Evolutionary conservation across 768 basidiomycete genomes (phyloP).

Genomic region (Termitomyces sp.): DNA sequence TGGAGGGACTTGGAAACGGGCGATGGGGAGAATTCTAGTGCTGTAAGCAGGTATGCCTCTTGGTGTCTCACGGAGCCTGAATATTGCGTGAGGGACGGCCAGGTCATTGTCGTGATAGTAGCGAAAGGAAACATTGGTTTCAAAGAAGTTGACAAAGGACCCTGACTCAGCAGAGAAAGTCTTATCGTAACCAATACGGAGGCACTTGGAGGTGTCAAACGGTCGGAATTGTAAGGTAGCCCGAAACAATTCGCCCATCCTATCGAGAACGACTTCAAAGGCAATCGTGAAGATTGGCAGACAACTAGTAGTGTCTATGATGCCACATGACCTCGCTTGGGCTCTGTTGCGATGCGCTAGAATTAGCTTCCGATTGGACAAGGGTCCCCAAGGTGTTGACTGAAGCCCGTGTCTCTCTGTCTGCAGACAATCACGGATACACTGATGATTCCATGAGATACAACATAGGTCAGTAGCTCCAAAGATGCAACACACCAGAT

Average conservation of each 20-base stretch:
- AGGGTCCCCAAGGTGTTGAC: not conserved
- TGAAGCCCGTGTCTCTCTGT: not conserved
- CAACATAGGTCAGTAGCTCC: not conserved
- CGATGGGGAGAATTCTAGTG: not conserved
- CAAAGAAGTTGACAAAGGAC: not conserved
- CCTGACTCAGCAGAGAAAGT: not conserved
- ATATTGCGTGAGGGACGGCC: not conserved
- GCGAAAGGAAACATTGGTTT: conserved; percentile 2
- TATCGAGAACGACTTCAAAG: not conserved
- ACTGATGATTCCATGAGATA: not conserved
- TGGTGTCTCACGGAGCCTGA: not conserved
- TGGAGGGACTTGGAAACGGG: not conserved
- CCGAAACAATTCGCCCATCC: not conserved
- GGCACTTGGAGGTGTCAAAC: not conserved
- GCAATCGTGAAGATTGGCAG: not conserved
- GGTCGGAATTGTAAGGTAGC: not conserved
- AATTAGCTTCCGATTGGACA: not conserved
- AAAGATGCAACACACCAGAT: conserved; percentile 2
- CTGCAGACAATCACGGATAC: conserved; percentile 2
- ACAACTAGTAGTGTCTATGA: not conserved
- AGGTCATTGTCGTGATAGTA: not conserved
- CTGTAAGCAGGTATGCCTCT: conserved; percentile 1
- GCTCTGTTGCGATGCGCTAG: not conserved
- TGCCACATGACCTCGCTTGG: not conserved
- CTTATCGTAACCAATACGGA: not conserved